These are phyloP conservation scores for Sideroxylon spinosum DNA, from an alignment of 179 eudicot species.

Conservation along the genomic window DNA sequence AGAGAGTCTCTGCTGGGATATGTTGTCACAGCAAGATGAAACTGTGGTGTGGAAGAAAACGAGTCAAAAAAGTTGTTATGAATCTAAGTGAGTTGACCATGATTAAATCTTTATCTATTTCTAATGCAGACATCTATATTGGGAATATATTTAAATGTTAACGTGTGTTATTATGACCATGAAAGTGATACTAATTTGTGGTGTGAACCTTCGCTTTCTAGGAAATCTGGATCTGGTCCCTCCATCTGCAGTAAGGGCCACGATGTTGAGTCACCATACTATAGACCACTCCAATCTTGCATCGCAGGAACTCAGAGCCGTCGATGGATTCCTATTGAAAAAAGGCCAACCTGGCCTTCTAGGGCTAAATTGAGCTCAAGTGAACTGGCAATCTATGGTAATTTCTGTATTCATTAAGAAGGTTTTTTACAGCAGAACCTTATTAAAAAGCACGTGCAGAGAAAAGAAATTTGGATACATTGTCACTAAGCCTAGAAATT, in stretches of 20 bases:
- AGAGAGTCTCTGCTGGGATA: constrained; percentile 80
- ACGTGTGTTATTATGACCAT: background rate
- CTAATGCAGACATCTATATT: constrained; percentile 5
- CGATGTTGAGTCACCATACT: constrained; percentile 84
- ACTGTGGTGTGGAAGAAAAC: constrained; percentile 98
- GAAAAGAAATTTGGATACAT: background rate
- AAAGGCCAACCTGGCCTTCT: constrained; percentile 82
- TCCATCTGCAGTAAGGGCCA: constrained; percentile 63
- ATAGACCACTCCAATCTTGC: constrained; percentile 75
- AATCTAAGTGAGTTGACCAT: constrained; percentile 51
- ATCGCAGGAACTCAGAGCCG: constrained; percentile 83
- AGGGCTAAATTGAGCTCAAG: constrained; percentile 53
- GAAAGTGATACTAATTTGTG: constrained; percentile 12
- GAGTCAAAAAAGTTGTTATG: constrained; percentile 64
- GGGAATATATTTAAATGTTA: background rate
- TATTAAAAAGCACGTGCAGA: background rate
- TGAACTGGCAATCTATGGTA: constrained; percentile 78
- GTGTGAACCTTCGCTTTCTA: constrained; percentile 31
- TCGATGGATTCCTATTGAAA: constrained; percentile 80
- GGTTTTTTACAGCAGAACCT: background rate
- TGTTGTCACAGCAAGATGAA: constrained; percentile 92
- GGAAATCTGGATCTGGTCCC: constrained; percentile 67
- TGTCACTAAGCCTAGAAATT: background rate
- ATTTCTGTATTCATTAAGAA: constrained; percentile 6
- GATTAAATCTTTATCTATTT: background rate